Percentiles rank a stretch among this genome's conserved stretches.
phyloP scores from a whole-genome alignment of 2,329 filamentous ascomycete genomes.

The Fusarium coicis region DNA sequence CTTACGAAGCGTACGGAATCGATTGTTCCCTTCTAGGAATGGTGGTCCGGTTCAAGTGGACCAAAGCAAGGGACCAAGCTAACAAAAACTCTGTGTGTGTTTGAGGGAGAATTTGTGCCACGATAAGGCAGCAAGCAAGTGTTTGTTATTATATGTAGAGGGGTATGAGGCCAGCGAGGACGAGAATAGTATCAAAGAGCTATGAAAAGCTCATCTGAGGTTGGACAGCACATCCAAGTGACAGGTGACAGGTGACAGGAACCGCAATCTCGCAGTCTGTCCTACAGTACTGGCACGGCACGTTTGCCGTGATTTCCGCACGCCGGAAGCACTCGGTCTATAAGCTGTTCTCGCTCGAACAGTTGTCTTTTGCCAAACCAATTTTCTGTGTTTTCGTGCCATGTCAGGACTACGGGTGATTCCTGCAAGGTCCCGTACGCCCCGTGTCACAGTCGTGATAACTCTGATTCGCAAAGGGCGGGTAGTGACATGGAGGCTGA shows the following conservation, averaged over 20 bases:
- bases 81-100: not conserved
- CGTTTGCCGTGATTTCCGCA: conserved; percentile 13
- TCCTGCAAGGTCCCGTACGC: conserved; percentile 34
- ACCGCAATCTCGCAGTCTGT: conserved; percentile 14
- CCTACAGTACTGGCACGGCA: conserved; percentile 3
- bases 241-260: conserved; percentile 4
- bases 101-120: conserved; percentile 8
- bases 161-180: not conserved
- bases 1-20: not conserved
- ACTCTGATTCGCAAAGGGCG: conserved; percentile 21
- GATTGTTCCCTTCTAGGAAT: conserved; percentile 3
- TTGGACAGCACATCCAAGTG: conserved; percentile 5
- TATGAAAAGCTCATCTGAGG: conserved; percentile 11
- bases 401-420: conserved; percentile 10
- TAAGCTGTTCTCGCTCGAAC: not conserved
- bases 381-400: conserved; percentile 15
- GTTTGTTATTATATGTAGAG: not conserved
- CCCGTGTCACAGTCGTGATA: conserved; percentile 18
- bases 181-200: conserved; percentile 25
- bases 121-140: not conserved
- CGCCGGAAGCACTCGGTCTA: not conserved
- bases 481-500: conserved; percentile 34
- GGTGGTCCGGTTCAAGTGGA: conserved; percentile 15
- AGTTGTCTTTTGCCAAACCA: not conserved
- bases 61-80: conserved; percentile 4